phyloP scores from a whole-genome alignment of 2,329 filamentous ascomycete genomes.

The Xylariaceae sp. region DNA sequence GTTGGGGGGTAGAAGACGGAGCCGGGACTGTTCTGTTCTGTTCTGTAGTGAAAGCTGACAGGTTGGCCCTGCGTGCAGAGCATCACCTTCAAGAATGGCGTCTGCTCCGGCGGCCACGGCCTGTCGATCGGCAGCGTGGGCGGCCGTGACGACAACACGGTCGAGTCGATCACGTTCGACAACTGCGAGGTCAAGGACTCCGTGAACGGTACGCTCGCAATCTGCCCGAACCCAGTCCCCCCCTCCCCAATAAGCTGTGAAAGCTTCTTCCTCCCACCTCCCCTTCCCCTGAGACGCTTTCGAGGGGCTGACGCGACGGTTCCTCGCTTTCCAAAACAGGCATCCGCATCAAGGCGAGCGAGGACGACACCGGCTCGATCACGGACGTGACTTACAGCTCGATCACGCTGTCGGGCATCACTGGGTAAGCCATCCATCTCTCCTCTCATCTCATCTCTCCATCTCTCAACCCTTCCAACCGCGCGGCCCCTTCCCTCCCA shows the following conservation, averaged over 20 bases:
- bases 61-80: constrained; percentile 1
- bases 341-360: constrained; percentile 51
- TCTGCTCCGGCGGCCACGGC: constrained; percentile 47
- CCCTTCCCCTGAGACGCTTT: too few species aligned
- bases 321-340: too few species aligned
- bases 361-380: constrained; percentile 43
- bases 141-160: constrained; percentile 45
- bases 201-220: constrained; percentile 31
- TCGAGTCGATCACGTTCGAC: constrained; percentile 44
- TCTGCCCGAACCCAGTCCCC: background rate
- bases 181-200: constrained; percentile 42
- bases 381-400: constrained; percentile 43
- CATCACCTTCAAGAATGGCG: constrained; percentile 29
- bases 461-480: background rate
- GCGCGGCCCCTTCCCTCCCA: too few species aligned
- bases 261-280: too few species aligned
- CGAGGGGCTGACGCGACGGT: too few species aligned
- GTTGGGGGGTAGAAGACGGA: too few species aligned
- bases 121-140: constrained; percentile 54
- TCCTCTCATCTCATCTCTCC: background rate
- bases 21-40: too few species aligned
- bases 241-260: too few species aligned
- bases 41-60: constrained; percentile 1
- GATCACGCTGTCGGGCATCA: constrained; percentile 43
- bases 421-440: too few species aligned